Evolutionary conservation across 2,329 filamentous ascomycete species (phyloP).

Genomic region (Talaromyces sp.): DNA sequence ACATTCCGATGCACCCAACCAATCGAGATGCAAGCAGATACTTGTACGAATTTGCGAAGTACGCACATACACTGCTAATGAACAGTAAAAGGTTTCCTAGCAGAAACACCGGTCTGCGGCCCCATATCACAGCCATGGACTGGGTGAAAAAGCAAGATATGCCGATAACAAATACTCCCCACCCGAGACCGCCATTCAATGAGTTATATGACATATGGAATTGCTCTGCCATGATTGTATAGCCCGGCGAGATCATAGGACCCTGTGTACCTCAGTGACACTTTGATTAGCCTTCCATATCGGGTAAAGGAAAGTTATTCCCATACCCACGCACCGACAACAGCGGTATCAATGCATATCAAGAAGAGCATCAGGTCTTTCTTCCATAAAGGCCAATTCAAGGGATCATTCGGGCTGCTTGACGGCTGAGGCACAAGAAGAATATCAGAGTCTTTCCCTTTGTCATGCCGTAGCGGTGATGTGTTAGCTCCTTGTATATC

Average conservation of each 20-base stretch:
- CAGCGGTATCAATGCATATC: slow-evolving; percentile 32
- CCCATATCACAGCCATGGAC: slow-evolving; percentile 14
- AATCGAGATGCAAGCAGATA: slow-evolving; percentile 15
- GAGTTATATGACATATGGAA: slow-evolving; percentile 28
- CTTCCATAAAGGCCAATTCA: slow-evolving; percentile 28
- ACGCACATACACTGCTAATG: slow-evolving; percentile 14
- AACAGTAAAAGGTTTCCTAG: slow-evolving; percentile 13
- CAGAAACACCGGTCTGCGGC: slow-evolving; percentile 15
- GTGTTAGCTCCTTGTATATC: slow-evolving; percentile 19
- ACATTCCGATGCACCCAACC: slow-evolving; percentile 17
- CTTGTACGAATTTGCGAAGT: slow-evolving; percentile 16
- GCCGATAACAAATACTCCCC: slow-evolving; percentile 27
- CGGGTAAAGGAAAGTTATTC: neutral
- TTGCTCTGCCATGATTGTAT: slow-evolving; percentile 24
- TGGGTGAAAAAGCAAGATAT: slow-evolving; percentile 19
- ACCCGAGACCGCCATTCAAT: slow-evolving; percentile 29
- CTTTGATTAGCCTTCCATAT: neutral
- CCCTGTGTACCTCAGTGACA: neutral
- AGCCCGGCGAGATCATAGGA: slow-evolving; percentile 12
- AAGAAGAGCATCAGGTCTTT: slow-evolving; percentile 37
- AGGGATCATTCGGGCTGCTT: slow-evolving; percentile 26
- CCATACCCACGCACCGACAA: slow-evolving; percentile 13
- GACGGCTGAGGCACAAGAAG: slow-evolving; percentile 24
- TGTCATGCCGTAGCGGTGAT: slow-evolving; percentile 14
- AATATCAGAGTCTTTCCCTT: slow-evolving; percentile 16